These are phyloP conservation scores for Penicillium coprophilum DNA, from an alignment of 495 filamentous ascomycete genomes.

Conservation along the genomic window DNA sequence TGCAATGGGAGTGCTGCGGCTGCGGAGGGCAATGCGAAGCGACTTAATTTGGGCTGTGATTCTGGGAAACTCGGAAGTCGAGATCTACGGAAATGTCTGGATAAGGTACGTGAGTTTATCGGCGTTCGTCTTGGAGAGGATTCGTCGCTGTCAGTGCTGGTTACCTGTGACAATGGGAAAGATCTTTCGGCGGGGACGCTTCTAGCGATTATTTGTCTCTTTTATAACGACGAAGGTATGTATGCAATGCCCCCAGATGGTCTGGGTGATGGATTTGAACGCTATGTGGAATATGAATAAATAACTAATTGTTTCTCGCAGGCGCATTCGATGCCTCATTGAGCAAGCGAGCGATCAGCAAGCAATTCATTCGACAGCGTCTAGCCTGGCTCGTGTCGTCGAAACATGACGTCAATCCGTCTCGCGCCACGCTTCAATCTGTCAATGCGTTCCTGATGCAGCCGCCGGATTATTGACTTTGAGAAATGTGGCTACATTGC, in stretches of 20 bases:
- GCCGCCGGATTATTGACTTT: slow-evolving; percentile 37
- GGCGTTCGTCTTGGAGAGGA: slow-evolving; percentile 30
- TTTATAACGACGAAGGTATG: slow-evolving; percentile 57
- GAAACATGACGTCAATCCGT: slow-evolving; percentile 74
- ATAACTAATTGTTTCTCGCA: slow-evolving; percentile 24
- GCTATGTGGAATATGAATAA: slow-evolving; percentile 24
- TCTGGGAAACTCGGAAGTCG: slow-evolving; percentile 71
- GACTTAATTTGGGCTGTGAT: slow-evolving; percentile 63
- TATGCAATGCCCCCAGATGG: neutral
- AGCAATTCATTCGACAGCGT: slow-evolving; percentile 71
- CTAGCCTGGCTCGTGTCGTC: slow-evolving; percentile 76
- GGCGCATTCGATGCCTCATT: slow-evolving; percentile 33
- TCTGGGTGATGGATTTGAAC: slow-evolving; percentile 17
- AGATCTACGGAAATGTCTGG: slow-evolving; percentile 66
- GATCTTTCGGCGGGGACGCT: slow-evolving; percentile 65
- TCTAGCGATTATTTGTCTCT: slow-evolving; percentile 62
- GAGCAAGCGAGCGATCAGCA: slow-evolving; percentile 53
- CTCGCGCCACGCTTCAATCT: slow-evolving; percentile 75
- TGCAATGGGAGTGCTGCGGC: slow-evolving; percentile 42
- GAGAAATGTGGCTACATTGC: neutral
- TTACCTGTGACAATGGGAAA: slow-evolving; percentile 62
- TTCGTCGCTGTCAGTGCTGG: slow-evolving; percentile 43
- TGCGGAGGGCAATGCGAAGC: slow-evolving; percentile 29
- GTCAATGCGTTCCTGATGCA: slow-evolving; percentile 86
- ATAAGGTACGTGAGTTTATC: slow-evolving; percentile 50